A percentile compares a stretch with the other conserved stretches of the same genome.
Conservation (phyloP, 805 yeast genomes). For the Candida chilensis region DNA sequence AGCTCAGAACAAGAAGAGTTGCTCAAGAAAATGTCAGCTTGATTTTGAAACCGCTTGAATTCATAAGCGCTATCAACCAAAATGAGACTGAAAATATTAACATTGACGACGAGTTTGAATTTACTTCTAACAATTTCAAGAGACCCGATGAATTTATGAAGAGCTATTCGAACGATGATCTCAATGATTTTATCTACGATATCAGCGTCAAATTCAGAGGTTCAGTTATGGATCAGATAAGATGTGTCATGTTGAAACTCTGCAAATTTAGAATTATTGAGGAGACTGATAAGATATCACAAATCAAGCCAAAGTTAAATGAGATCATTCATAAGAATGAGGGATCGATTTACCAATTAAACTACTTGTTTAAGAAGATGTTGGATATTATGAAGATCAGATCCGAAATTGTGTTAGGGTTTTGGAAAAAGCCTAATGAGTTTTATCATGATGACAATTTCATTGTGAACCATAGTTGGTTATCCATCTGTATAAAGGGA, state of each 20-base stretch:
- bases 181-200: slow-evolving; percentile 31
- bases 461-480: slow-evolving; percentile 81
- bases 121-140: slow-evolving; percentile 5
- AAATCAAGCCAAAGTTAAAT: slow-evolving; percentile 27
- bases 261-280: slow-evolving; percentile 43
- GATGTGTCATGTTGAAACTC: slow-evolving; percentile 62
- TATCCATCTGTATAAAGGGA: slow-evolving; percentile 64
- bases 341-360: slow-evolving; percentile 65
- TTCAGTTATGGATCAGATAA: slow-evolving; percentile 42
- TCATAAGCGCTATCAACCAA: slow-evolving; percentile 27
- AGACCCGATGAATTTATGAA: slow-evolving; percentile 22
- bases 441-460: slow-evolving; percentile 39
- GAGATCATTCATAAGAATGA: slow-evolving; percentile 35
- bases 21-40: slow-evolving; percentile 24
- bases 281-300: slow-evolving; percentile 23
- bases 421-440: slow-evolving; percentile 70
- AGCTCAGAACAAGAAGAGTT: slow-evolving; percentile 55
- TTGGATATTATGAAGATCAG: slow-evolving; percentile 62
- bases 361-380: slow-evolving; percentile 67
- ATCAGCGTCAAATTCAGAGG: slow-evolving; percentile 25
- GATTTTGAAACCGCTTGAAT: slow-evolving; percentile 32
- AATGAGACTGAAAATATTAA: slow-evolving; percentile 17
- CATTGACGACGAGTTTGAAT: no score
- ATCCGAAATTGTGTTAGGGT: slow-evolving; percentile 74
- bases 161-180: slow-evolving; percentile 17